A percentile compares a stretch with the other conserved stretches of the same genome.
Conservation (phyloP, 1,284 basidiomycete genomes). For the Trametes hirsuta region DNA sequence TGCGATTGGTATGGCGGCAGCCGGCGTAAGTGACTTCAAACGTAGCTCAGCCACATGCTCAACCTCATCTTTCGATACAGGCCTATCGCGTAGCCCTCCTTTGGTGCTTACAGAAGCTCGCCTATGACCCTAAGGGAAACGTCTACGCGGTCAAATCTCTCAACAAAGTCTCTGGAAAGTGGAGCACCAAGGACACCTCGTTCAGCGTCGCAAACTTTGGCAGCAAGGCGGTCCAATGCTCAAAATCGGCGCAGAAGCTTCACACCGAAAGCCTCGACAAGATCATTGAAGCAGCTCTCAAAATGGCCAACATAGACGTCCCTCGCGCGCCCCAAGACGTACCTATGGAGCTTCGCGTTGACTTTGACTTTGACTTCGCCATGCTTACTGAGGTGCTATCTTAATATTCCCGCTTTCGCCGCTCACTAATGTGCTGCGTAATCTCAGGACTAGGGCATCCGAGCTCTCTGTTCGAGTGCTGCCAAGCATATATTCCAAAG, state of each 20-base stretch:
- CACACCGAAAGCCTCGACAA: background rate
- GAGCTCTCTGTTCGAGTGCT: too few relatives aligned
- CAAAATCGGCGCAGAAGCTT: background rate
- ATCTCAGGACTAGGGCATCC: too few relatives aligned
- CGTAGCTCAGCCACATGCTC: background rate
- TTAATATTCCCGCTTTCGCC: background rate
- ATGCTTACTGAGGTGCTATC: background rate
- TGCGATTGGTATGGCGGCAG: background rate
- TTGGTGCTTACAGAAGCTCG: background rate
- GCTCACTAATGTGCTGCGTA: too few relatives aligned
- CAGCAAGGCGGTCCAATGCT: background rate
- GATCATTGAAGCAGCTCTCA: background rate
- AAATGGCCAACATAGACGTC: background rate
- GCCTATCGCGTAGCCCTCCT: background rate
- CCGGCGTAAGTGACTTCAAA: background rate
- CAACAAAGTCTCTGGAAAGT: background rate
- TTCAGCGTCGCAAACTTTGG: constrained; percentile 1
- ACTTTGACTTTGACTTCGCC: background rate
- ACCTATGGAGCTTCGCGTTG: background rate
- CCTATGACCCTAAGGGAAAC: background rate
- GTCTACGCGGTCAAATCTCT: background rate
- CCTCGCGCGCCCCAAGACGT: too few relatives aligned
- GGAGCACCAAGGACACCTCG: background rate
- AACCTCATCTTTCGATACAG: background rate
- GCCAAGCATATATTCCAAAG: too few relatives aligned